Base-by-base conservation (phyloP, 352 stramenopile species). In the Thalassiosira livingstoniorum region DNA sequence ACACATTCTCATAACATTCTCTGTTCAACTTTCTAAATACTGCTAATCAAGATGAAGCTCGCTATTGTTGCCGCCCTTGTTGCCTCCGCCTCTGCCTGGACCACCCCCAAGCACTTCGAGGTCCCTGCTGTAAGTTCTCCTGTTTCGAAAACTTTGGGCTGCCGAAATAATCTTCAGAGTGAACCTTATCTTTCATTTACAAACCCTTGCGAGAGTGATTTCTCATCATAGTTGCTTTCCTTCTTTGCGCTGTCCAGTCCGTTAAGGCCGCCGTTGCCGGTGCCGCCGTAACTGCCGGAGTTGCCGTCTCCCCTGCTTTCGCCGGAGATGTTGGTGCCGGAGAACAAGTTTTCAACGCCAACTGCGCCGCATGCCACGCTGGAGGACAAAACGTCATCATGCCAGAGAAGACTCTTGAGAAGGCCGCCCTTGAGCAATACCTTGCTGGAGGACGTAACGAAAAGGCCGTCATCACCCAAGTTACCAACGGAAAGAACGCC, bases 401-500 rank as follows among this genome's bases (percentile, higher is more conserved):
- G 87, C 87, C 87, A 15, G 88, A 94, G 47, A 95, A 95, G 88
- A 95, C 92, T 51, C 82, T 95, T 34, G 84, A 94, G 73, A 95
- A 95, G 88, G 92, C 90, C 31, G 92, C 90, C 34, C 84, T 95
- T 75, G 85, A 91, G 21, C 68, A 91, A 86, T 95, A 93, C 87
- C 87, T 95, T 76, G 78, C 90, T n/a, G 92, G 92, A 55, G 92
- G 92, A 82, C 81, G 83, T 61, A 91, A 87, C 71, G 90, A 91
- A 70, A 86, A 88, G 54, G 65, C 89, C n/a, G 80, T 95, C 65
- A 85, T 92, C n/a, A 93, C 80, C 45, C 92, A 95, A 79, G 92
- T 95, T 4, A 95, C 90, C 67, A 94, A 94, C 71, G 92, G 92
- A 89, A 95, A 95, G 88, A 95, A 95, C 81, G 90, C 90, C 57